Percentiles rank a stretch among this genome's conserved stretches.
phyloP scores from a whole-genome alignment of 345 rosid species.

The Fremontodendron californicum region DNA sequence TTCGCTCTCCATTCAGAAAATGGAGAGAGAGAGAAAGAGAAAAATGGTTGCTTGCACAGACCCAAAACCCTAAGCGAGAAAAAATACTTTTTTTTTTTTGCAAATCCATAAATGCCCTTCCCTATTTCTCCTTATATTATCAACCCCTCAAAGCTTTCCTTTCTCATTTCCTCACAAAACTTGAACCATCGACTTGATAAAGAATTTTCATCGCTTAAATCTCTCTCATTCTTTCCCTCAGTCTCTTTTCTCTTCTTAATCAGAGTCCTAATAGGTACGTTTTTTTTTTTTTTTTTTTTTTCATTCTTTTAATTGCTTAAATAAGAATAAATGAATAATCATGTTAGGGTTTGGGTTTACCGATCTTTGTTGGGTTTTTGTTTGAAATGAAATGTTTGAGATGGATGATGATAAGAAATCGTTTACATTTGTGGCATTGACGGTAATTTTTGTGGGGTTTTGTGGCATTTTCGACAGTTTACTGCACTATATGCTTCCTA shows the following conservation, averaged over 20 bases:
- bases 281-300: neutral
- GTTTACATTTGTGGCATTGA: conserved; percentile 17
- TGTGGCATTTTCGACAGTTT: conserved; percentile 49
- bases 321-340: conserved; percentile 15
- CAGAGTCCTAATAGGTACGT: conserved; percentile 60
- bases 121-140: neutral
- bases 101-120: conserved; percentile 12
- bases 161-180: neutral
- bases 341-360: conserved; percentile 30
- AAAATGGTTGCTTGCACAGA: neutral
- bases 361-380: conserved; percentile 21
- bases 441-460: conserved; percentile 31
- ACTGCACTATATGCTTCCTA: conserved; percentile 95
- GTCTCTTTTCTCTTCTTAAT: conserved; percentile 43
- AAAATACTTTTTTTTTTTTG: neutral
- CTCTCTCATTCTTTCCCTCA: neutral
- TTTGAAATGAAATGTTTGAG: neutral
- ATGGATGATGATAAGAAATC: neutral
- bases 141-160: neutral
- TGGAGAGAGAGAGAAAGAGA: neutral
- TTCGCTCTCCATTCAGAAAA: neutral
- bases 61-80: conserved; percentile 3
- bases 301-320: neutral
- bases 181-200: neutral
- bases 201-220: neutral